A percentile compares a stretch with the other conserved stretches of the same genome.
phyloP scores from a whole-genome alignment of 1,284 basidiomycete genomes.

The Prillingera fragicola region DNA sequence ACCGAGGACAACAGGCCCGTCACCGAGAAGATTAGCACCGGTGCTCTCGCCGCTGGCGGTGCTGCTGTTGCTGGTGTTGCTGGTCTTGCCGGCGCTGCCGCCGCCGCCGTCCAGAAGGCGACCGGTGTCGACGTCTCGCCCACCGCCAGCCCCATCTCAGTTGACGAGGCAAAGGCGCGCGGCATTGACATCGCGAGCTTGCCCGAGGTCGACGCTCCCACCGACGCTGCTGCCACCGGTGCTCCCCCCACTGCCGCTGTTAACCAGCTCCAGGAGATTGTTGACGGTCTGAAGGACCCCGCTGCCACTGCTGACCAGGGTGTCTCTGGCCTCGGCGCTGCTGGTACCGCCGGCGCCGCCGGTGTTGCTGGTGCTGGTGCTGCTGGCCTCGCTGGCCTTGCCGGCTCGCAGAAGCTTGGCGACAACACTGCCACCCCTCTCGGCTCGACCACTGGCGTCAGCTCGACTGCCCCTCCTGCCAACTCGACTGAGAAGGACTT shows the following conservation, averaged over 20 bases:
- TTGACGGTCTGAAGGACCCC: slow-evolving; percentile 30
- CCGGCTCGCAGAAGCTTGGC: no score
- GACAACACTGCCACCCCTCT: no score
- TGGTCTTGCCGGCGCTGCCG: slow-evolving; percentile 24
- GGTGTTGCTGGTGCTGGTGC: neutral
- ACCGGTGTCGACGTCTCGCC: slow-evolving; percentile 42
- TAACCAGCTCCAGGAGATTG: slow-evolving; percentile 34
- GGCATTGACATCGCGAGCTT: slow-evolving; percentile 39
- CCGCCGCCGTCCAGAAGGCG: slow-evolving; percentile 30
- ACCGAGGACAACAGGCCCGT: slow-evolving; percentile 14
- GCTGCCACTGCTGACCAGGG: slow-evolving; percentile 3
- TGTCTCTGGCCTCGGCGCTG: neutral
- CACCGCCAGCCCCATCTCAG: slow-evolving; percentile 32
- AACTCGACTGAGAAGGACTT: no score
- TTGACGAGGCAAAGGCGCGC: slow-evolving; percentile 41
- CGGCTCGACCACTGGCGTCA: neutral
- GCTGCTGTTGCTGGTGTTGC: slow-evolving; percentile 30
- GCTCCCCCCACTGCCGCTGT: slow-evolving; percentile 33
- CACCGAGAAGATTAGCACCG: slow-evolving; percentile 10
- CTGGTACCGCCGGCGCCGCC: slow-evolving; percentile 19
- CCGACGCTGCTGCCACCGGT: slow-evolving; percentile 26
- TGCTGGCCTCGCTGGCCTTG: neutral
- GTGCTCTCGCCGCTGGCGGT: slow-evolving; percentile 25
- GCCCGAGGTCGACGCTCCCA: slow-evolving; percentile 25
- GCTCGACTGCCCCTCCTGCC: slow-evolving; percentile 1